Evolutionary conservation across 1,284 basidiomycete species (phyloP).

Genomic region (Volvariella volvacea): DNA sequence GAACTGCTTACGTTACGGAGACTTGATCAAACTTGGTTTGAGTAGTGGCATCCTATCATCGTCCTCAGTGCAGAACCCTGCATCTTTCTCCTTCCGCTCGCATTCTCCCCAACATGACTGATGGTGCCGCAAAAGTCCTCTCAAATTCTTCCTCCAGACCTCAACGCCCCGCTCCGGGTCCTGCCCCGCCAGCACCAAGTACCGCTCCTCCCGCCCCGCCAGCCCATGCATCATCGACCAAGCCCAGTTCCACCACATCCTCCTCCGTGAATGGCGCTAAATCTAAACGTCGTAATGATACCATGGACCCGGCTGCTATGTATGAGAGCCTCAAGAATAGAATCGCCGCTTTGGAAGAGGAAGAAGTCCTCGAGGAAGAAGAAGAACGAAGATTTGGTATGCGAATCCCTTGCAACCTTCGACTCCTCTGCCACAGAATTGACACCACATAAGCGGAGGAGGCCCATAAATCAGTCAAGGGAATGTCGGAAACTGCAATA

Average conservation of each 20-base stretch:
- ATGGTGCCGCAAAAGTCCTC: no score
- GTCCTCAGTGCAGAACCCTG: no score
- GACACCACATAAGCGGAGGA: constrained; percentile 55
- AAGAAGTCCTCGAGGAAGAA: constrained; percentile 76
- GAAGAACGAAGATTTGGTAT: constrained; percentile 69
- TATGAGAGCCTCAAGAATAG: constrained; percentile 79
- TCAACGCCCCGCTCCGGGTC: constrained; percentile 43
- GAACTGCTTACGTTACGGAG: no score
- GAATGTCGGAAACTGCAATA: constrained; percentile 70
- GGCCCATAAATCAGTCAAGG: constrained; percentile 74
- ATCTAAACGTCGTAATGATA: constrained; percentile 63
- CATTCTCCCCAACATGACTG: no score
- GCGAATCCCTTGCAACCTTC: constrained; percentile 20
- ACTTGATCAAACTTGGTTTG: no score
- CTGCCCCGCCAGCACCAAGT: constrained; percentile 50
- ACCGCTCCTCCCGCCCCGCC: constrained; percentile 42
- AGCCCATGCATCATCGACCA: constrained; percentile 14
- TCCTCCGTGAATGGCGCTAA: constrained; percentile 42
- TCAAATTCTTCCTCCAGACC: constrained; percentile 23
- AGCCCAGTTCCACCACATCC: constrained; percentile 18
- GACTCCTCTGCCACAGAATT: constrained; percentile 11
- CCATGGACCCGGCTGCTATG: constrained; percentile 73
- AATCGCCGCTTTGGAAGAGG: constrained; percentile 80
- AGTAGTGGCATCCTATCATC: no score
- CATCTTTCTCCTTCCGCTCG: no score